These are phyloP conservation scores for Myxozyma mucilagina DNA, from an alignment of 805 yeast genomes.

Conservation along the genomic window DNA sequence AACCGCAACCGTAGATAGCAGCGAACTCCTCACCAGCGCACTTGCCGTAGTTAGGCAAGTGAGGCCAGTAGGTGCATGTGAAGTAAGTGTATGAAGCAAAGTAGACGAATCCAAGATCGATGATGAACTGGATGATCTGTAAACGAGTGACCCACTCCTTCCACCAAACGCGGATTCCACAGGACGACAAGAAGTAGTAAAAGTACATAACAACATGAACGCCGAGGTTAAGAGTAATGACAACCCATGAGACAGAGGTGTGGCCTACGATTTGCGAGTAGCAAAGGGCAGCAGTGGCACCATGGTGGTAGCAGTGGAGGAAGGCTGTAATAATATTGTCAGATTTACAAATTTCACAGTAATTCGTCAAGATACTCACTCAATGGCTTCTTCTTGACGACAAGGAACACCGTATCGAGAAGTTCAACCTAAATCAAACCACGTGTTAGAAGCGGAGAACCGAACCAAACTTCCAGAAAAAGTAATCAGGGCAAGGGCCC, in stretches of 20 bases:
- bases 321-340: slow-evolving; percentile 49
- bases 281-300: slow-evolving; percentile 94
- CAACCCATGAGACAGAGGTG: slow-evolving; percentile 94
- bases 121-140: slow-evolving; percentile 89
- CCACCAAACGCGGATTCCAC: slow-evolving; percentile 98
- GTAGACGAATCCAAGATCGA: slow-evolving; percentile 88
- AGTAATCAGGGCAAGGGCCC: slow-evolving; percentile 2
- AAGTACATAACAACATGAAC: slow-evolving; percentile 98
- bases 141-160: slow-evolving; percentile 97
- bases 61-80: slow-evolving; percentile 64
- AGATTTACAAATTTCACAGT: background rate
- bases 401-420: slow-evolving; percentile 87
- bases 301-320: slow-evolving; percentile 95
- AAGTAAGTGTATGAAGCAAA: slow-evolving; percentile 92
- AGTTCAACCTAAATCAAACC: slow-evolving; percentile 58
- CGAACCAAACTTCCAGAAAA: background rate
- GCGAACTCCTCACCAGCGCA: slow-evolving; percentile 94
- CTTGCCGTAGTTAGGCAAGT: slow-evolving; percentile 75
- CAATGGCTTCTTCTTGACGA: slow-evolving; percentile 85
- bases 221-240: slow-evolving; percentile 80
- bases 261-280: slow-evolving; percentile 88
- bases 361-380: slow-evolving; percentile 35
- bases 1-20: slow-evolving; percentile 86
- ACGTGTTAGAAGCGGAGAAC: slow-evolving; percentile 11
- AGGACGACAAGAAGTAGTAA: slow-evolving; percentile 90